phyloP scores from a whole-genome alignment of 2,329 filamentous ascomycete species.

The Ceratocystis ficicola region DNA sequence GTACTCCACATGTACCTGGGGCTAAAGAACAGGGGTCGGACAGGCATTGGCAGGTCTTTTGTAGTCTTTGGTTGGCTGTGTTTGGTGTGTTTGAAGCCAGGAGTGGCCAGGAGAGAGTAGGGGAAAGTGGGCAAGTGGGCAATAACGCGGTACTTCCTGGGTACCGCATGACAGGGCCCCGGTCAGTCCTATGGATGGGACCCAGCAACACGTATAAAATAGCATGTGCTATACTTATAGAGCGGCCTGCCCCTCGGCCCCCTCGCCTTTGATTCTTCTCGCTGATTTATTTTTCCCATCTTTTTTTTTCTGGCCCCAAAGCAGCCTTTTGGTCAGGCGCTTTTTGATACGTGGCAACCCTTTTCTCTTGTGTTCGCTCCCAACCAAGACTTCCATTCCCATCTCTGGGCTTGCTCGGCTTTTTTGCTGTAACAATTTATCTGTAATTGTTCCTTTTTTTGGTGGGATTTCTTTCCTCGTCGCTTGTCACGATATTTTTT shows the following conservation, averaged over 20 bases:
- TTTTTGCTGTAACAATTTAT: background rate
- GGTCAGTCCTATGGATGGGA: slow-evolving; percentile 6
- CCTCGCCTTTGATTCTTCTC: slow-evolving; percentile 22
- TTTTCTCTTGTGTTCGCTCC: slow-evolving; percentile 1
- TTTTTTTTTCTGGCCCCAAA: slow-evolving; percentile 14
- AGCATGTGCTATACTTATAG: slow-evolving; percentile 36
- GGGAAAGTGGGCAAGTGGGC: background rate
- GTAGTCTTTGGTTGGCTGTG: background rate
- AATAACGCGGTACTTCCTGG: slow-evolving; percentile 17
- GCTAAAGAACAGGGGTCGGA: slow-evolving; percentile 14
- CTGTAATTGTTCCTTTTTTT: background rate
- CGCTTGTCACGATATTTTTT: slow-evolving; percentile 4
- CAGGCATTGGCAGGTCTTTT: slow-evolving; percentile 7
- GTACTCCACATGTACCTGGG: slow-evolving; percentile 22
- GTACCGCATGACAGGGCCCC: slow-evolving; percentile 15
- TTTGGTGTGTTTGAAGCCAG: background rate
- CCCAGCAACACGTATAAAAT: slow-evolving; percentile 34
- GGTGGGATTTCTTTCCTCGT: background rate
- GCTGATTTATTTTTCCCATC: slow-evolving; percentile 20
- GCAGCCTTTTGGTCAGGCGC: slow-evolving; percentile 10
- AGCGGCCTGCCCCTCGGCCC: slow-evolving; percentile 34
- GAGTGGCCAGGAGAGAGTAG: background rate
- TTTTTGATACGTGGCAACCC: slow-evolving; percentile 14
- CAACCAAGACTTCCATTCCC: background rate
- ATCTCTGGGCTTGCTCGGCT: background rate